Base-by-base conservation (phyloP, 371 early-diverging fungal species). In the Mucor piriformis region DNA sequence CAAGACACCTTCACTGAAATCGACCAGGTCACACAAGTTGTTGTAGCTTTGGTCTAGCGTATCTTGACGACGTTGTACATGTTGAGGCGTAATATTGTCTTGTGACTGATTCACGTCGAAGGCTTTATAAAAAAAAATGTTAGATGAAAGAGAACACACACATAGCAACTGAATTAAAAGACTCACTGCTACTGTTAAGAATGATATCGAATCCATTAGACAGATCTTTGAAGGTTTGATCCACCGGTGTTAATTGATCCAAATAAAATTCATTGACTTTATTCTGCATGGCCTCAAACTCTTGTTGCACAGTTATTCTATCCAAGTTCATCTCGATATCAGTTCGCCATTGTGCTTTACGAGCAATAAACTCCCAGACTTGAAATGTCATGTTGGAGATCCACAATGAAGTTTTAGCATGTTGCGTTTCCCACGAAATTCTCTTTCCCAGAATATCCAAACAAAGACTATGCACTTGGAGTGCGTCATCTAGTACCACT, bases 51-150 rank as follows among this genome's bases (percentile, higher is more conserved):
- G 63, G 21, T 61, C 38, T 5, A 76, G 38, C 5, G 51, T 57
- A 35, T 70, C 66, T 21, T 76, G 76, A 27, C 76, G 67, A 21
- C 61, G 59, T 49, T 66, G 61, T 6, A 76, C 59, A 53, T 68
- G 71, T 23, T 64, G 61, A 1, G 70, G 66, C 20, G 61, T 60
- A 35, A 51, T 50, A 3, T 24, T 35, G 24, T 50, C 27, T 15
- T 61, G 51, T 33, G 23, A 37, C 16, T 34, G 60, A 23, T 33
- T 25, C 11, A 34, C 13, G 11, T 50, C 23, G 6, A 50, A 4
- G 27, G 20, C 46, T 46, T 13, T 0, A 29, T 6, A 29, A 8
- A 8, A 29, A 29, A 29, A 29, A 29, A 29, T 29, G 20, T 20
- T 42, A 42, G 10, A 42, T 18, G 20, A 42, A 24, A 44, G 12